phyloP scores from a whole-genome alignment of 306 rosid species.

The Vachellia collinsii region DNA sequence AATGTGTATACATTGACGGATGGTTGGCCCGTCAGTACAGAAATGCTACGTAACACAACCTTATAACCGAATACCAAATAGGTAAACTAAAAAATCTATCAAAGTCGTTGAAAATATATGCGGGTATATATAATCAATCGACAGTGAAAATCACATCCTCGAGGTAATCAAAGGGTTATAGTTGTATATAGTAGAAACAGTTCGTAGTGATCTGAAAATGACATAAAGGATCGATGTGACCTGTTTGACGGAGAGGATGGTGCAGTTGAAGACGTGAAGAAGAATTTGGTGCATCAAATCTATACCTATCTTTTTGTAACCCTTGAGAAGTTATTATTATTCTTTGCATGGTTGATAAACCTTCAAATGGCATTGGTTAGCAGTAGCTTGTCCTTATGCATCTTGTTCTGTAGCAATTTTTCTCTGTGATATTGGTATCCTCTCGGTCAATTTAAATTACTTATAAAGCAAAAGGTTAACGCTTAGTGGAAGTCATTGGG shows the following conservation, averaged over 20 bases:
- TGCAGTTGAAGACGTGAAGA: conserved; percentile 72
- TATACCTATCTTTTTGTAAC: conserved; percentile 39
- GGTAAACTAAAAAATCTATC: conserved; percentile 46
- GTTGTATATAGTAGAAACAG: conserved; percentile 13
- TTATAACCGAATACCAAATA: conserved; percentile 39
- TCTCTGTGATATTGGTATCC: conserved; percentile 25
- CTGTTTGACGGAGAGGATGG: conserved; percentile 62
- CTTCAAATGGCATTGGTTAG: conserved; percentile 47
- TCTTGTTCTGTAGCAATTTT: conserved; percentile 46
- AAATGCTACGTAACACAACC: conserved; percentile 31
- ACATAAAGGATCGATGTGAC: conserved; percentile 52
- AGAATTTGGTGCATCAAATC: conserved; percentile 69
- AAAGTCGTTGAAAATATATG: conserved; percentile 44
- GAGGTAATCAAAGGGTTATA: conserved; percentile 20
- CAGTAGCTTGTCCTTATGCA: conserved; percentile 52
- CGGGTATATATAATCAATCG: neutral
- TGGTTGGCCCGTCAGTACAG: conserved; percentile 22
- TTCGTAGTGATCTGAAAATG: conserved; percentile 41
- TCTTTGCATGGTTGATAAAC: conserved; percentile 62
- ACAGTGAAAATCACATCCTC: conserved; percentile 8
- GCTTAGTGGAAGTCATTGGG: conserved; percentile 37
- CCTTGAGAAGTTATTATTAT: conserved; percentile 31
- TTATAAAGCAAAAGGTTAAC: conserved; percentile 55
- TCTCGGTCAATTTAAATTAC: conserved; percentile 27
- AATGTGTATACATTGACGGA: neutral